Percentiles rank a stretch among this genome's conserved stretches.
phyloP scores from a whole-genome alignment of 345 rosid genomes.

The Draba incana region DNA sequence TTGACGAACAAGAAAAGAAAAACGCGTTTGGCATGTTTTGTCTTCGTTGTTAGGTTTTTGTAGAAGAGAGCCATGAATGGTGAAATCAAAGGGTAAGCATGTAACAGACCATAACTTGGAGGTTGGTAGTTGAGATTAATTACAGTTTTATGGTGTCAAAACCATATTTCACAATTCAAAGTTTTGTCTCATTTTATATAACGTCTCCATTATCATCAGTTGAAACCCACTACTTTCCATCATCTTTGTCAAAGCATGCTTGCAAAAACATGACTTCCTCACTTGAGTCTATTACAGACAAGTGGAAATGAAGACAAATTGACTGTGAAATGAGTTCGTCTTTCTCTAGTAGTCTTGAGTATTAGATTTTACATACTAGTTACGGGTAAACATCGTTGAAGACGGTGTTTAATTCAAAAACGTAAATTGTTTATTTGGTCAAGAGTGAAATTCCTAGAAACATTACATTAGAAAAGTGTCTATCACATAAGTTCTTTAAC shows the following conservation, averaged over 20 bases:
- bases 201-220: too few relatives aligned
- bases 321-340: too few relatives aligned
- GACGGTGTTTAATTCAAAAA: not conserved
- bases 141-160: too few relatives aligned
- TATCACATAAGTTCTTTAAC: slow-evolving; percentile 22
- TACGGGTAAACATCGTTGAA: too few relatives aligned
- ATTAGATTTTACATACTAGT: not conserved
- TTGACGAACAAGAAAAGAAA: not conserved
- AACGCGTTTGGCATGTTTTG: not conserved
- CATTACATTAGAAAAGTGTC: slow-evolving; percentile 37
- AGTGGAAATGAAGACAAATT: too few relatives aligned
- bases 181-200: too few relatives aligned
- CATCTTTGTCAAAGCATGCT: too few relatives aligned
- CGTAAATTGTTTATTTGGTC: slow-evolving; percentile 36
- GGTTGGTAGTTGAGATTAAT: not conserved
- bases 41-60: not conserved
- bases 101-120: not conserved
- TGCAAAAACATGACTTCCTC: too few relatives aligned
- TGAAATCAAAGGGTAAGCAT: not conserved
- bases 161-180: too few relatives aligned
- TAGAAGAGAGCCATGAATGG: slow-evolving; percentile 1
- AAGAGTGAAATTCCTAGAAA: slow-evolving; percentile 38
- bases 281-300: too few relatives aligned
- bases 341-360: too few relatives aligned
- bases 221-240: too few relatives aligned